A percentile compares a stretch with the other conserved stretches of the same genome.
Conservation (phyloP, 129 eudicot genomes). For the Lactuca sativa region DNA sequence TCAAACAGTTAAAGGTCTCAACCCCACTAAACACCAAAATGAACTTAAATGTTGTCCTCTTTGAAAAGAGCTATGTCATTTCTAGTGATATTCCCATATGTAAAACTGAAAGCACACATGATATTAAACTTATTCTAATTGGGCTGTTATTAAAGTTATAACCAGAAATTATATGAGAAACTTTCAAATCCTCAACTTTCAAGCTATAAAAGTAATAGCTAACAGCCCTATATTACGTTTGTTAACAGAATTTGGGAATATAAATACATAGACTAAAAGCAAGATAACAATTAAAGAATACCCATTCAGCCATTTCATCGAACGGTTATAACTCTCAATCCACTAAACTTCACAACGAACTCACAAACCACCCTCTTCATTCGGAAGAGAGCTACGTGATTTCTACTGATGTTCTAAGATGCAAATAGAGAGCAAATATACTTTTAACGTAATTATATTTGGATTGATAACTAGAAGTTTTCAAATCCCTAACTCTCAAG, state of each 20-base stretch:
- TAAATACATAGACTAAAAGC: not conserved
- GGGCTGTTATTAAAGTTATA: not conserved
- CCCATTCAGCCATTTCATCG: conserved; percentile 1
- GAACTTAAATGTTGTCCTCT: not conserved
- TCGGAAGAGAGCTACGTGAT: not conserved
- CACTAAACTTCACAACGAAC: conserved; percentile 10
- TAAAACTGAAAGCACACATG: not conserved
- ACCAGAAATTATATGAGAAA: not conserved
- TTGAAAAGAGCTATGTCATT: not conserved
- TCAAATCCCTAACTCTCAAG: not conserved
- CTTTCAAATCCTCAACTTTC: not conserved
- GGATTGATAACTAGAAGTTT: not conserved
- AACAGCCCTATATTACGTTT: too few species aligned
- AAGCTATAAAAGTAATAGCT: not conserved
- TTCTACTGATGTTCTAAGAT: not conserved
- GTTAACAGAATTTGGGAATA: not conserved
- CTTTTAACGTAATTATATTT: not conserved
- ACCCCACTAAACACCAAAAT: not conserved
- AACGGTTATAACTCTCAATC: not conserved
- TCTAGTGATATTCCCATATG: not conserved
- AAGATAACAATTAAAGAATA: not conserved
- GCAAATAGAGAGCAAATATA: conserved; percentile 3
- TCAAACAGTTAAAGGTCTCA: not conserved
- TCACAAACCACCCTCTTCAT: not conserved
- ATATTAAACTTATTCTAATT: not conserved